Percentiles rank a stretch among this genome's conserved stretches.
phyloP scores from a whole-genome alignment of 2,329 filamentous ascomycete species.

The Chalaropsis ovoidea region DNA sequence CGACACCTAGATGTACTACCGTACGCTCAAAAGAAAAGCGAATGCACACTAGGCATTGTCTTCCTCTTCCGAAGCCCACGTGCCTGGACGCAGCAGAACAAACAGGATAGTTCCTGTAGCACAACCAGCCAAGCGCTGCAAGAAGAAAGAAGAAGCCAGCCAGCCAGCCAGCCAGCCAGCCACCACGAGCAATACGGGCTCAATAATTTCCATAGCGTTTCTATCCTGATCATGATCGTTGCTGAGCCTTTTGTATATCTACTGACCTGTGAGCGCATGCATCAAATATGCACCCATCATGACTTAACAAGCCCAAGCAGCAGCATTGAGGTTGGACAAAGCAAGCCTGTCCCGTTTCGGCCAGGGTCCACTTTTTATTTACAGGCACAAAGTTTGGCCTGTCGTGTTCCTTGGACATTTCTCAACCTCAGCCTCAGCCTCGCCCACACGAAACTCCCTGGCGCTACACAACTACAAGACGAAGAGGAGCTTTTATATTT shows the following conservation, averaged over 20 bases:
- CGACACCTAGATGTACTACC: conserved; percentile 37
- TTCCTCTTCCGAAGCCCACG: not conserved
- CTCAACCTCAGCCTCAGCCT: not conserved
- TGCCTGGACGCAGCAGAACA: not conserved
- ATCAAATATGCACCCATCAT: no score
- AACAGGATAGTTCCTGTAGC: no score
- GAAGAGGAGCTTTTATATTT: not conserved
- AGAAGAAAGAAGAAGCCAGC: not conserved
- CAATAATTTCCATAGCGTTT: conserved; percentile 3
- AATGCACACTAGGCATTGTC: not conserved
- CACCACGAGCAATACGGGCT: not conserved
- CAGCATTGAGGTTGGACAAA: not conserved
- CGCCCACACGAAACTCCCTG: not conserved
- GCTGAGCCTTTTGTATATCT: not conserved
- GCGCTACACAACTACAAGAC: not conserved
- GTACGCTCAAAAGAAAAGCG: not conserved
- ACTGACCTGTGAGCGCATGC: no score
- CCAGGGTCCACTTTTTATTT: conserved; percentile 4
- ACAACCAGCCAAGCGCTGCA: no score
- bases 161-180: no score
- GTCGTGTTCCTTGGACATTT: not conserved
- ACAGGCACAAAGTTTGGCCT: no score
- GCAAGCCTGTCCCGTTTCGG: not conserved
- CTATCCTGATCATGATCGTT: not conserved
- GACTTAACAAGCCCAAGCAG: not conserved